A percentile compares a stretch with the other conserved stretches of the same genome.
phyloP scores from a whole-genome alignment of 2,329 filamentous ascomycete species.

The Xylariaceae sp. region DNA sequence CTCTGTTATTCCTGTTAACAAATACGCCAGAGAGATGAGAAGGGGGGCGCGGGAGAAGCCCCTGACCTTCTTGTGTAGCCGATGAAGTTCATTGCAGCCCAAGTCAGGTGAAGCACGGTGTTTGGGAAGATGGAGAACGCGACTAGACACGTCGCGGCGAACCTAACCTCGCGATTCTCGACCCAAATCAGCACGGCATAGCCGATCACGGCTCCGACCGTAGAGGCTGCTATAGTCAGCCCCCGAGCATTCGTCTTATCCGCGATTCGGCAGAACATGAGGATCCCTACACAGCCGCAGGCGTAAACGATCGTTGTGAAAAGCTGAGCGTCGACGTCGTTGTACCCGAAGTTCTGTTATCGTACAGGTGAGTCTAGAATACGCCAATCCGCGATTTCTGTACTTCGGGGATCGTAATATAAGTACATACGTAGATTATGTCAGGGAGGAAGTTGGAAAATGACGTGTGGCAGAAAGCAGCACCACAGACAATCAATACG shows the following conservation, averaged over 20 bases:
- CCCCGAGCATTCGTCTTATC: constrained; percentile 29
- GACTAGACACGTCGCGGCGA: constrained; percentile 28
- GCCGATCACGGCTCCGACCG: constrained; percentile 18
- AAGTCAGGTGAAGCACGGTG: constrained; percentile 27
- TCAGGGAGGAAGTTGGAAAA: constrained; percentile 29
- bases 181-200: constrained; percentile 28
- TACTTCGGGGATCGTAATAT: neutral
- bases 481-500: constrained; percentile 24
- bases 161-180: constrained; percentile 21
- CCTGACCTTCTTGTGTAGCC: constrained; percentile 30
- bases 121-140: constrained; percentile 27
- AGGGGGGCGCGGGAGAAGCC: neutral
- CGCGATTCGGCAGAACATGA: constrained; percentile 24
- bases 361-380: neutral
- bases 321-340: constrained; percentile 25
- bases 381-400: neutral
- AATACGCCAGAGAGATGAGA: neutral
- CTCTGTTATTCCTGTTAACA: constrained; percentile 10
- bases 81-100: constrained; percentile 31
- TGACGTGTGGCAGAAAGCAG: constrained; percentile 27
- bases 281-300: constrained; percentile 29
- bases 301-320: constrained; percentile 32
- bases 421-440: constrained; percentile 14
- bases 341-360: constrained; percentile 27
- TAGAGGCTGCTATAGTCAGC: constrained; percentile 13